A percentile compares a stretch with the other conserved stretches of the same genome.
Evolutionary conservation across 2,329 filamentous ascomycete species (phyloP).

Genomic region (Alternaria longipes): DNA sequence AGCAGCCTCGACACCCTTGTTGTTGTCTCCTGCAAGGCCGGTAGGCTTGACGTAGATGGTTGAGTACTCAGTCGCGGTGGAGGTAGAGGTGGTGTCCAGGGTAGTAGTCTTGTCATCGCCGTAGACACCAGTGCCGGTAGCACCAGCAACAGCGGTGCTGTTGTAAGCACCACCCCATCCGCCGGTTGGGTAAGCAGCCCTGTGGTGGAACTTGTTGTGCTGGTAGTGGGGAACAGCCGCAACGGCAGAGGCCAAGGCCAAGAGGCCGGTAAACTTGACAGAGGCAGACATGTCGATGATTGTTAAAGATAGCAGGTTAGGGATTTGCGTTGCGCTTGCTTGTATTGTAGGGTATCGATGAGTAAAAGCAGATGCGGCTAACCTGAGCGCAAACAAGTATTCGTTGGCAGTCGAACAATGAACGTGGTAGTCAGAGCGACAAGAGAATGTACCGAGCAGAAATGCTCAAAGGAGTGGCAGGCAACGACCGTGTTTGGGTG

Average conservation of each 20-base stretch:
- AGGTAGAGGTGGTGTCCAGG: constrained; percentile 35
- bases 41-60: constrained; percentile 33
- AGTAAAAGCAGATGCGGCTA: constrained; percentile 19
- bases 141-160: constrained; percentile 31
- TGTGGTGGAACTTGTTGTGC: constrained; percentile 43
- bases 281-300: constrained; percentile 47
- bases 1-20: constrained; percentile 29
- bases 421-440: constrained; percentile 15
- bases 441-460: constrained; percentile 23
- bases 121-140: constrained; percentile 33
- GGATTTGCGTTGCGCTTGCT: constrained; percentile 12
- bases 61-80: constrained; percentile 40
- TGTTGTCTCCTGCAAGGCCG: constrained; percentile 16
- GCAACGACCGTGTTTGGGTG: constrained; percentile 15
- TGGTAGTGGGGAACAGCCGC: constrained; percentile 50
- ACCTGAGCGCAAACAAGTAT: constrained; percentile 22
- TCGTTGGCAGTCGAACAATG: constrained; percentile 19
- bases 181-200: constrained; percentile 42
- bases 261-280: constrained; percentile 52
- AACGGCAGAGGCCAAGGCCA: constrained; percentile 55
- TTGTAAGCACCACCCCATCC: constrained; percentile 42
- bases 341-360: constrained; percentile 14
- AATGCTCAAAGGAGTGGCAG: constrained; percentile 19
- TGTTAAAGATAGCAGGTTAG: constrained; percentile 8
- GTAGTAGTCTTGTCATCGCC: constrained; percentile 36